Base-by-base conservation (phyloP, 352 stramenopile genomes). In the Pythium brachiatum region DNA sequence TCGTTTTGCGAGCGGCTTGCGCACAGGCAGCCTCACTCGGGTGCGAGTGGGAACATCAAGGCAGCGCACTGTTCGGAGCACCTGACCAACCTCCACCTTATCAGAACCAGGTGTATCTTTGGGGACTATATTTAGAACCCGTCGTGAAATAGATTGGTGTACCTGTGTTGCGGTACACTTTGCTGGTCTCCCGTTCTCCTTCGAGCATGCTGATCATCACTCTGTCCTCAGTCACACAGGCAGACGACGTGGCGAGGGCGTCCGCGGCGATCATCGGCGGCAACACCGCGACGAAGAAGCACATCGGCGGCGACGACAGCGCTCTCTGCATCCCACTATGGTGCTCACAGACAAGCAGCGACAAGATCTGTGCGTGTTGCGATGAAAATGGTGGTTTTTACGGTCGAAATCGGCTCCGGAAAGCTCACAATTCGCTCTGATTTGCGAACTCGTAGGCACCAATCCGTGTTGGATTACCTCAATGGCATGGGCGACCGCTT, bases 291-390 rank as follows among this genome's bases (percentile, higher is more conserved):
- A 32, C 46, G 46, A 53, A 53, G 46, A 32, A 53, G 46, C 46
- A 20, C 15, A 39, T 46, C 16, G 16, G 38, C 38, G 38, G 38
- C 38, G 38, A 46, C 32, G 26, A 29, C 25, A 57, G 18, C 2
- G 11, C 31, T 6, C 47, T 31, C 56, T 7, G 44, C 41, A 15
- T 18, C 26, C 15, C 18, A 23, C n/a, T 27, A 98, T 98, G 93
- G 93, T 98, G 66, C 85, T 99, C 56, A 99, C 96, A 38, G 96
- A 98, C 69, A 96, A 97, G 77, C 96, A 99, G 81, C 84, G 94
- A 32, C 76, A 88, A 60, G 96, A 98, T 64, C 83, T 99, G 82
- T 93, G 86, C 69, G 85, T 80, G 29, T 23, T 11, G 15, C 26
- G 41, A 23, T 39, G 3, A 9, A 61, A 27, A 38, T 57, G 51